phyloP scores from a whole-genome alignment of 148 eudicot species.

The Limonium bicolor region DNA sequence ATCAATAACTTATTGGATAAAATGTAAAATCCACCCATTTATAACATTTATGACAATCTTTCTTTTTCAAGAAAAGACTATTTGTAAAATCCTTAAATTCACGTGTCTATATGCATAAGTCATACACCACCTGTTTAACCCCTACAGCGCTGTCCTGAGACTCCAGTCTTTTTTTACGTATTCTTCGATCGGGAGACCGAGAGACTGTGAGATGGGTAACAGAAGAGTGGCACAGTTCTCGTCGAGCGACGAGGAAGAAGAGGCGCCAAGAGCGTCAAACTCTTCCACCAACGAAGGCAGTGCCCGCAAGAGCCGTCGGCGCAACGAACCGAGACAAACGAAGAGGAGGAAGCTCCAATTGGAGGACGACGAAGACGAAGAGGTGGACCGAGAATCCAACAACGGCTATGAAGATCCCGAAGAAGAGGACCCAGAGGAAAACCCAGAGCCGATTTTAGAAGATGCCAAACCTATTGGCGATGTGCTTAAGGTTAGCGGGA shows the following conservation, averaged over 20 bases:
- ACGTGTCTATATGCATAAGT: too few relatives aligned
- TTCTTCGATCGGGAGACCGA: too few relatives aligned
- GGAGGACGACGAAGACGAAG: constrained; percentile 9
- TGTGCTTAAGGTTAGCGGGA: constrained; percentile 52
- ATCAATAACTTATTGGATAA: too few relatives aligned
- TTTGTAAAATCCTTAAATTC: too few relatives aligned
- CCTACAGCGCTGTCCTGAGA: too few relatives aligned
- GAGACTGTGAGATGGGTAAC: too few relatives aligned
- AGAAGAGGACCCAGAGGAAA: constrained; percentile 13
- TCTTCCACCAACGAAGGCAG: constrained; percentile 10
- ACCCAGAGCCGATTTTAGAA: constrained; percentile 23
- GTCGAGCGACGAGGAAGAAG: constrained; percentile 51
- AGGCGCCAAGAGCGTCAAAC: constrained; percentile 9
- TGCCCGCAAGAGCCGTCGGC: constrained; percentile 14
- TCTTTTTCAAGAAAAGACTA: too few relatives aligned
- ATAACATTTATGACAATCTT: too few relatives aligned
- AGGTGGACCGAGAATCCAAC: background rate
- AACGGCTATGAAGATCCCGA: constrained; percentile 3
- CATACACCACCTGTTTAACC: too few relatives aligned
- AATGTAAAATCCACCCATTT: too few relatives aligned
- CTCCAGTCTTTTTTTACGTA: too few relatives aligned
- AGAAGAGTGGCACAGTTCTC: constrained; percentile 33
- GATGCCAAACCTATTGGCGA: constrained; percentile 59
- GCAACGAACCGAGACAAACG: constrained; percentile 8
- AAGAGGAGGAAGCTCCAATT: constrained; percentile 14